Evolutionary conservation across 139 green algal genomes (phyloP).

Genomic region (Desmodesmus armatus): DNA sequence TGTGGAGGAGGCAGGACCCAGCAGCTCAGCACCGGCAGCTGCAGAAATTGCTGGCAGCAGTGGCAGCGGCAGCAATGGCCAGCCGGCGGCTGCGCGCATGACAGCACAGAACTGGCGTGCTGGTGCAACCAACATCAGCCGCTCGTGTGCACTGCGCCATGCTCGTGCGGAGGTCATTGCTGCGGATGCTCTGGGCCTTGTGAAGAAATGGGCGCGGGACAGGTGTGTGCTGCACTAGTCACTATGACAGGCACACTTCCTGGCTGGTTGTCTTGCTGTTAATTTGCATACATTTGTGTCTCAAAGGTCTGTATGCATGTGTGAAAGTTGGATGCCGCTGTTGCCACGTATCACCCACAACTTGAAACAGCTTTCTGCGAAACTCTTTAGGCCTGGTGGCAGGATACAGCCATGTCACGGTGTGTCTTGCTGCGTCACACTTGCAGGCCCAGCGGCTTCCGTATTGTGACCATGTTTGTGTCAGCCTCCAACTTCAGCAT

Average conservation of each 20-base stretch:
- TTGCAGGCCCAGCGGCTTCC: constrained; percentile 51
- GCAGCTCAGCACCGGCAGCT: not conserved
- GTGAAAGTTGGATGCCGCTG: not conserved
- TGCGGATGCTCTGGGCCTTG: constrained; percentile 67
- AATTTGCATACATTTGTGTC: too few species aligned
- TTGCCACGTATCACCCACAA: not conserved
- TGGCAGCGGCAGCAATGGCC: not conserved
- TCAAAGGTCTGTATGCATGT: not conserved
- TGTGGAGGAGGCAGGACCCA: not conserved
- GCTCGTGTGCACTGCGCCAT: constrained; percentile 60
- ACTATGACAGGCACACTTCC: too few species aligned
- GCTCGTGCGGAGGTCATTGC: constrained; percentile 55
- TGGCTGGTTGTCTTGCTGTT: too few species aligned
- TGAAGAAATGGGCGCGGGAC: constrained; percentile 58
- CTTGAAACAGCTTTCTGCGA: too few species aligned
- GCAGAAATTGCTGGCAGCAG: not conserved
- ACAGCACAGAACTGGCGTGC: constrained; percentile 41
- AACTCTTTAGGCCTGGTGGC: too few species aligned
- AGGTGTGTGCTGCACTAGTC: too few species aligned
- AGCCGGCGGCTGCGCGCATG: not conserved
- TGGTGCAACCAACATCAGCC: constrained; percentile 32
- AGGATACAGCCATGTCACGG: too few species aligned
- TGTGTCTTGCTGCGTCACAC: too few species aligned
- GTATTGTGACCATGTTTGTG: constrained; percentile 59
- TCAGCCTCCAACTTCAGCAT: constrained; percentile 61